Conservation (phyloP, 1,284 basidiomycete species). For the Ceratobasidium sp. region DNA sequence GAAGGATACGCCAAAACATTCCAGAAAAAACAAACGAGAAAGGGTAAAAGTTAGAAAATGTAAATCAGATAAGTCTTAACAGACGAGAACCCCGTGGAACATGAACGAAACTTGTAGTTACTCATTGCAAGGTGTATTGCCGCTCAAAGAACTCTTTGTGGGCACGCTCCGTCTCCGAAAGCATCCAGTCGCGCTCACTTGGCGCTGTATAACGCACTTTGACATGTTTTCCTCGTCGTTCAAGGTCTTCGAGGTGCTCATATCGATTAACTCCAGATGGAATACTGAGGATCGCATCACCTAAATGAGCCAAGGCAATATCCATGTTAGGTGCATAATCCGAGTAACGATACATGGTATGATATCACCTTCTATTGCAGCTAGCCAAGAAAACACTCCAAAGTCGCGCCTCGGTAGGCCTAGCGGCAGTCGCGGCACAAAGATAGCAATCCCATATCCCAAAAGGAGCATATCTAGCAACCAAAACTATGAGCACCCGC, state of each 20-base stretch:
- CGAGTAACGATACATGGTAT: neutral
- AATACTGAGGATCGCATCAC: conserved; percentile 32
- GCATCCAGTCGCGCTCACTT: conserved; percentile 25
- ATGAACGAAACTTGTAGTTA: neutral
- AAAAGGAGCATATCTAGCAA: conserved; percentile 31
- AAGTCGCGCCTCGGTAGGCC: conserved; percentile 38
- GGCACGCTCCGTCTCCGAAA: conserved; percentile 23
- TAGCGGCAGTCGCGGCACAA: conserved; percentile 37
- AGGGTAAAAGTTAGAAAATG: too few species aligned
- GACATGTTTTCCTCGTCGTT: conserved; percentile 22
- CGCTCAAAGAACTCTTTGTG: conserved; percentile 40
- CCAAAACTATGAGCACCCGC: neutral
- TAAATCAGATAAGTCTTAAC: too few species aligned
- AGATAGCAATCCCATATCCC: conserved; percentile 27
- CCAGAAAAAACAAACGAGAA: too few species aligned
- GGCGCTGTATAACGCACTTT: conserved; percentile 32
- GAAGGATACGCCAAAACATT: too few species aligned
- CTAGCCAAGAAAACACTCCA: conserved; percentile 42
- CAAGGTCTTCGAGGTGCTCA: conserved; percentile 37
- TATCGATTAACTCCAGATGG: conserved; percentile 19
- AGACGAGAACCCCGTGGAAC: too few species aligned
- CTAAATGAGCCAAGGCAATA: neutral
- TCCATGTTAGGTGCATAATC: neutral
- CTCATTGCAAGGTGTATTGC: conserved; percentile 20
- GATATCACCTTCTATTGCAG: conserved; percentile 30